phyloP scores from a whole-genome alignment of 2,329 filamentous ascomycete species.

The Aspergillus ochraceoroseus region DNA sequence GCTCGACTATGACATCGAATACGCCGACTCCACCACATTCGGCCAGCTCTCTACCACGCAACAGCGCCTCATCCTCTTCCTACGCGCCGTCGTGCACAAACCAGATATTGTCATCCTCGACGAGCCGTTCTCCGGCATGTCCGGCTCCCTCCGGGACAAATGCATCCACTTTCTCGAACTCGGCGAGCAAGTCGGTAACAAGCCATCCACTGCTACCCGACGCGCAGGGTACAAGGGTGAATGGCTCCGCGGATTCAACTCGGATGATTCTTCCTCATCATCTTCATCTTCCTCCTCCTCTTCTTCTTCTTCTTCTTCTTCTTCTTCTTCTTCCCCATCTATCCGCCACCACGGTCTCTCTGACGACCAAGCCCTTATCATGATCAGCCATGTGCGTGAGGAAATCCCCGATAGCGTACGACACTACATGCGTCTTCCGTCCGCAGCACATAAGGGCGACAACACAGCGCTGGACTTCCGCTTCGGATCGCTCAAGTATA shows the following conservation, averaged over 20 bases:
- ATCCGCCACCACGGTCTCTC: constrained; percentile 53
- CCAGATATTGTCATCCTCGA: constrained; percentile 80
- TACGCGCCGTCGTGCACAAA: constrained; percentile 73
- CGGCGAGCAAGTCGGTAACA: constrained; percentile 47
- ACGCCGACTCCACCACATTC: constrained; percentile 74
- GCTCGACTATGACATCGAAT: constrained; percentile 44
- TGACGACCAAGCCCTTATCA: constrained; percentile 73
- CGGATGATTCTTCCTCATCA: neutral
- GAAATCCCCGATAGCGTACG: constrained; percentile 81
- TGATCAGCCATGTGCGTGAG: constrained; percentile 84
- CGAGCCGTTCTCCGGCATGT: constrained; percentile 83
- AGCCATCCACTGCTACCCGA: constrained; percentile 19
- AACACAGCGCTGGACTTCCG: constrained; percentile 30
- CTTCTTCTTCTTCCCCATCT: neutral
- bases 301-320: neutral
- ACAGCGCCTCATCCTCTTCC: constrained; percentile 79
- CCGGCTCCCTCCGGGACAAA: constrained; percentile 74
- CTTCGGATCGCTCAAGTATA: constrained; percentile 25
- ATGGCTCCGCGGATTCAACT: constrained; percentile 15
- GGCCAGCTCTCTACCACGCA: constrained; percentile 50
- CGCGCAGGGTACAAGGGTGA: constrained; percentile 10
- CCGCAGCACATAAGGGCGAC: constrained; percentile 20
- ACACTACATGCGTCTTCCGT: constrained; percentile 79
- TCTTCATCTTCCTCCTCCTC: neutral
- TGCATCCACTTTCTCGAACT: constrained; percentile 73